These are phyloP conservation scores for Pisolithus tinctorius DNA, from an alignment of 768 basidiomycete species.

Conservation along the genomic window DNA sequence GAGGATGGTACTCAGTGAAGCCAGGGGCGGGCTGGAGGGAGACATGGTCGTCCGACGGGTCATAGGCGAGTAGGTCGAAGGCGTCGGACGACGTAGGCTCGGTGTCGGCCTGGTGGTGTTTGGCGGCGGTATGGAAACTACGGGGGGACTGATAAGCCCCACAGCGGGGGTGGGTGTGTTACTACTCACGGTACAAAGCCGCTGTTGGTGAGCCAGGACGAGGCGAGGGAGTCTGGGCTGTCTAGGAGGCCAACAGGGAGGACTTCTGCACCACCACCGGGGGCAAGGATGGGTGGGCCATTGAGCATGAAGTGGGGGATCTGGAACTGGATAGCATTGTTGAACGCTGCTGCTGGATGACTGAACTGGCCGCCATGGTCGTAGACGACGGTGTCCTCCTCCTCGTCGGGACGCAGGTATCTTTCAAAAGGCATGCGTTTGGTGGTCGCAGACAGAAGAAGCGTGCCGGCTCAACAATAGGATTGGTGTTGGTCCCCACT, in stretches of 20 bases:
- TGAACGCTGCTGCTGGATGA: slow-evolving; percentile 10
- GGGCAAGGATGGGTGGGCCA: slow-evolving; percentile 54
- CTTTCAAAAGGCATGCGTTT: slow-evolving; percentile 35
- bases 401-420: slow-evolving; percentile 28
- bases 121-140: slow-evolving; percentile 21
- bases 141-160: slow-evolving; percentile 8
- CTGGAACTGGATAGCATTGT: slow-evolving; percentile 42
- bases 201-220: slow-evolving; percentile 46
- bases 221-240: slow-evolving; percentile 22
- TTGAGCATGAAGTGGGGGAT: slow-evolving; percentile 59
- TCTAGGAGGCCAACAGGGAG: slow-evolving; percentile 41
- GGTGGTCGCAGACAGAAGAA: not conserved
- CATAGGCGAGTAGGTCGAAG: too few relatives aligned
- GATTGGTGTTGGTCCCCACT: too few relatives aligned
- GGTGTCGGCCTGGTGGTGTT: slow-evolving; percentile 1
- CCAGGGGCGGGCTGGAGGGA: too few relatives aligned
- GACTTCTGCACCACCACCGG: slow-evolving; percentile 70
- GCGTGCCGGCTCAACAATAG: not conserved
- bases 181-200: slow-evolving; percentile 31
- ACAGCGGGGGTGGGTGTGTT: not conserved
- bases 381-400: not conserved
- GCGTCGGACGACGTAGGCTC: too few relatives aligned
- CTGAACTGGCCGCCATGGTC: slow-evolving; percentile 6
- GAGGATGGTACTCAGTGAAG: not conserved
- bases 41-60: too few relatives aligned